Conservation (phyloP, 2,329 filamentous ascomycete species). For the Colletotrichum zoysiae region DNA sequence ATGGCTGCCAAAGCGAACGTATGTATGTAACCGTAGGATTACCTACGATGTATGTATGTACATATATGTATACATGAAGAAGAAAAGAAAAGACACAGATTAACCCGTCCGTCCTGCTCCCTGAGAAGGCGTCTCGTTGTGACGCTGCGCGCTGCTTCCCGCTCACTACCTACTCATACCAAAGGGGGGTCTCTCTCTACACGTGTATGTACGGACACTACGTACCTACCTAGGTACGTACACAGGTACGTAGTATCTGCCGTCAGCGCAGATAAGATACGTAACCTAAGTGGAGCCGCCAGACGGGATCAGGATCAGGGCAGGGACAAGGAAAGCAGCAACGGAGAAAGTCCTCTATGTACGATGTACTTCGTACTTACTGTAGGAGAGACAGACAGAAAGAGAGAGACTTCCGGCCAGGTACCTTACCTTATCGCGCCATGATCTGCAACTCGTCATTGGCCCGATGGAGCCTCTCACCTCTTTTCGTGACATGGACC, state of each 20-base stretch:
- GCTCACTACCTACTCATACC: not conserved
- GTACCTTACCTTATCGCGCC: constrained; percentile 41
- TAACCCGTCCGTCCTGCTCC: not conserved
- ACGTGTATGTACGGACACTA: no score
- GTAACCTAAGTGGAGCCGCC: not conserved
- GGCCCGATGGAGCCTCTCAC: constrained; percentile 36
- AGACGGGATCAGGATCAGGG: constrained; percentile 14
- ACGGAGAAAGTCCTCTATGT: constrained; percentile 8
- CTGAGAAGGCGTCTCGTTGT: not conserved
- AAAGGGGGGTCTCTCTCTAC: no score
- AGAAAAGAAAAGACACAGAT: not conserved
- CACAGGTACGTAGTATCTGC: not conserved
- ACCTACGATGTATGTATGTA: no score
- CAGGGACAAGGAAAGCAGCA: constrained; percentile 16
- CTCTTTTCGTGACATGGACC: constrained; percentile 32
- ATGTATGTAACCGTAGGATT: no score
- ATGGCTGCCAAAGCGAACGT: not conserved
- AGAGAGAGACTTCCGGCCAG: constrained; percentile 28
- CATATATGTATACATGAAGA: not conserved
- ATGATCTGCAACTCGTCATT: constrained; percentile 39
- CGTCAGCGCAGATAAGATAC: not conserved
- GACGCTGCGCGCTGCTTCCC: not conserved
- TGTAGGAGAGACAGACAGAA: not conserved
- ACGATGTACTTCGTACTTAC: no score
- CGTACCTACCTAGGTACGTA: no score